A percentile compares a stretch with the other conserved stretches of the same genome.
Evolutionary conservation across 192 early-diverging fungal species (phyloP).

Genomic region (Coemansia sp.): DNA sequence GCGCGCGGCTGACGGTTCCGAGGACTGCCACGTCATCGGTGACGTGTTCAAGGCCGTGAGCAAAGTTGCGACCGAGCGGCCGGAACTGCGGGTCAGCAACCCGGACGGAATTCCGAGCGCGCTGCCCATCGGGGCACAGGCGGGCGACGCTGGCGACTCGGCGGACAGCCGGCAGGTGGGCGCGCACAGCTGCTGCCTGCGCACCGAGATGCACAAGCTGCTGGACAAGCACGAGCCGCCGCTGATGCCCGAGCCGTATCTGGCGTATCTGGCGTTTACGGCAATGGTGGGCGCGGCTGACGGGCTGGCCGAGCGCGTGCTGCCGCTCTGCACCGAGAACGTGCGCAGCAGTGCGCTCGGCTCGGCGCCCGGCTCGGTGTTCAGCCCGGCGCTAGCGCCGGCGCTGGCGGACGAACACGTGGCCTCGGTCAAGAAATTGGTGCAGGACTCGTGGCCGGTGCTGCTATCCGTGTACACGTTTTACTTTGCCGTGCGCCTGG

Average conservation of each 20-base stretch:
- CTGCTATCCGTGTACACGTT: slow-evolving; percentile 74
- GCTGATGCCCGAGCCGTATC: slow-evolving; percentile 79
- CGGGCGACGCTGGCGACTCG: background rate
- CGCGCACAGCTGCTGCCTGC: slow-evolving; percentile 25
- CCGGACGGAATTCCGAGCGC: slow-evolving; percentile 22
- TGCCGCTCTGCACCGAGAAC: slow-evolving; percentile 52
- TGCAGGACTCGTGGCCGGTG: slow-evolving; percentile 74
- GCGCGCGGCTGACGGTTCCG: slow-evolving; percentile 25
- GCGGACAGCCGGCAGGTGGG: slow-evolving; percentile 20
- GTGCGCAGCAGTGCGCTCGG: slow-evolving; percentile 15
- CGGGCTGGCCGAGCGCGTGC: slow-evolving; percentile 59
- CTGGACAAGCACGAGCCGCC: slow-evolving; percentile 93
- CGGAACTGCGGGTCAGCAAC: slow-evolving; percentile 27
- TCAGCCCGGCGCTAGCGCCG: slow-evolving; percentile 38
- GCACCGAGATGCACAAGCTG: slow-evolving; percentile 69
- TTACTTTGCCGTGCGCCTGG: slow-evolving; percentile 69
- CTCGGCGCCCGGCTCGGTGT: slow-evolving; percentile 52
- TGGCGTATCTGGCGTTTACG: slow-evolving; percentile 72
- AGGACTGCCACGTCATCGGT: slow-evolving; percentile 70
- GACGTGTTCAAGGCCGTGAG: slow-evolving; percentile 78
- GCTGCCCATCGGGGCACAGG: background rate
- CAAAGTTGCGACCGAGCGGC: slow-evolving; percentile 72
- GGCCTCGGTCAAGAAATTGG: slow-evolving; percentile 64
- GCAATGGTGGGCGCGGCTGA: slow-evolving; percentile 69
- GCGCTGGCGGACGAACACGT: background rate